Evolutionary conservation across 2,329 filamentous ascomycete genomes (phyloP).

Genomic region (Colletotrichum brevisporum): DNA sequence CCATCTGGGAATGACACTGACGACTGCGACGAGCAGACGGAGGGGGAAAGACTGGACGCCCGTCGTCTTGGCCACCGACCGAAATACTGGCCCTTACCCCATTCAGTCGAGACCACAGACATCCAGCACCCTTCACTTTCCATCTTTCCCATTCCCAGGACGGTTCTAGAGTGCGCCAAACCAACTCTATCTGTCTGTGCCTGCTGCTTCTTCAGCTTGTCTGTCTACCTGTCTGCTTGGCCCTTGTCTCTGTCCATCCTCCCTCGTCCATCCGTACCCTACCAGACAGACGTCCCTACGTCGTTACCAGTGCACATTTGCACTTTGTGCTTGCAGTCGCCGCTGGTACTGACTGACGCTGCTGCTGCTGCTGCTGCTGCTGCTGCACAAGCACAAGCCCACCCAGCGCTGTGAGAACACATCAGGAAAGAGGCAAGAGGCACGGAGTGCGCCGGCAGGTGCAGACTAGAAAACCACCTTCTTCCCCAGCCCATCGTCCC

Average conservation of each 20-base stretch:
- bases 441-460: background rate
- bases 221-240: too few species aligned
- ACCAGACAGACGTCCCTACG: too few species aligned
- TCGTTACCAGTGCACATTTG: too few species aligned
- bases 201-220: background rate
- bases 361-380: too few species aligned
- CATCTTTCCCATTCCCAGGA: constrained; percentile 2
- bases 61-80: constrained; percentile 28
- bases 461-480: constrained; percentile 4
- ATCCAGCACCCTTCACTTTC: constrained; percentile 20
- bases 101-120: constrained; percentile 29
- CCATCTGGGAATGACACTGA: constrained; percentile 30
- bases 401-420: background rate
- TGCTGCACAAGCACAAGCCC: background rate
- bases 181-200: too few species aligned
- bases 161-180: too few species aligned
- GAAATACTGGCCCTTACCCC: constrained; percentile 32
- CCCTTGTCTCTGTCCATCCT: too few species aligned
- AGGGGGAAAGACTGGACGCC: constrained; percentile 1
- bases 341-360: too few species aligned
- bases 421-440: background rate
- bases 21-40: constrained; percentile 12
- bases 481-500: background rate
- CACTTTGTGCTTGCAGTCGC: background rate
- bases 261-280: too few species aligned